These are phyloP conservation scores for Penicillium silybi DNA, from an alignment of 495 filamentous ascomycete genomes.

Conservation along the genomic window DNA sequence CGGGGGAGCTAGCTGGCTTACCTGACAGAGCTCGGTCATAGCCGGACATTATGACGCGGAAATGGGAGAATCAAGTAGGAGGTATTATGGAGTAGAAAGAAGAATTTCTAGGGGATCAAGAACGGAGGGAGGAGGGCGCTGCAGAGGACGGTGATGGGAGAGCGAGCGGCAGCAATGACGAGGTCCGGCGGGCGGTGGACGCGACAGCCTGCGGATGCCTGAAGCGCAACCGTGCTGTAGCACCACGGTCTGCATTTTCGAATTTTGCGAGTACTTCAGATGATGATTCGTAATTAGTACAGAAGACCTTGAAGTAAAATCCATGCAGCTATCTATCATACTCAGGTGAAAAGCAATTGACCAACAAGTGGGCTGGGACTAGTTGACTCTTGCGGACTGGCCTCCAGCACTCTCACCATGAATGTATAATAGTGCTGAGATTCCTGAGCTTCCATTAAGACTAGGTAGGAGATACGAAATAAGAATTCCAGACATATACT, in stretches of 20 bases:
- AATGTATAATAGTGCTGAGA: too few species aligned
- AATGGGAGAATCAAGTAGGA: neutral
- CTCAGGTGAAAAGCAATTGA: too few species aligned
- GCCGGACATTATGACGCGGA: slow-evolving; percentile 67
- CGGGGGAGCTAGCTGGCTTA: slow-evolving; percentile 48
- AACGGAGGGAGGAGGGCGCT: slow-evolving; percentile 6
- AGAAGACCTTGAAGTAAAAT: neutral
- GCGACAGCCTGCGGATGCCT: slow-evolving; percentile 30
- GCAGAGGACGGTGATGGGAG: slow-evolving; percentile 13
- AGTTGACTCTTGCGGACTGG: too few species aligned
- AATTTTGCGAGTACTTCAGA: neutral
- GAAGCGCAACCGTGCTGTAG: slow-evolving; percentile 15
- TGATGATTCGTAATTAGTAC: neutral
- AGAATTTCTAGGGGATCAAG: slow-evolving; percentile 3
- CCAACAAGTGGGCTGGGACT: too few species aligned
- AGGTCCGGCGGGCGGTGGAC: slow-evolving; percentile 28
- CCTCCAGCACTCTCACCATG: too few species aligned
- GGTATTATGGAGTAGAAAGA: neutral
- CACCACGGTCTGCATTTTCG: neutral
- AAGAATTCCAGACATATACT: neutral
- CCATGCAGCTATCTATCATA: too few species aligned
- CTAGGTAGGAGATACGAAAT: neutral
- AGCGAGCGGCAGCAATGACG: slow-evolving; percentile 25
- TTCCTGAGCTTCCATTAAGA: too few species aligned
- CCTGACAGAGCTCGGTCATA: slow-evolving; percentile 95